Base-by-base conservation (phyloP, 2,329 filamentous ascomycete species). In the Botrytis aclada region DNA sequence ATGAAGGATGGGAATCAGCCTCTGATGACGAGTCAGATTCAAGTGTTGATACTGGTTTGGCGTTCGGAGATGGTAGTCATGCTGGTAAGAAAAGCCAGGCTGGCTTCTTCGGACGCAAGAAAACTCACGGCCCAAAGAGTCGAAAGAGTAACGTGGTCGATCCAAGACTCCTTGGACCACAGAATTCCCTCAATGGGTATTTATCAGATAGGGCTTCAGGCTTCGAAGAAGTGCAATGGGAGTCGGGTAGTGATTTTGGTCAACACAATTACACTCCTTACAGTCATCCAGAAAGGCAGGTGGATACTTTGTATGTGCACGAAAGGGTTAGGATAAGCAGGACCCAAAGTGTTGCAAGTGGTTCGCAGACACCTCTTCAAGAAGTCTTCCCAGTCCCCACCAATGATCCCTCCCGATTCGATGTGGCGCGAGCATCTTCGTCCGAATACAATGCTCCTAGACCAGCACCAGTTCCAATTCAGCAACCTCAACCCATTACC, bases 401-500 rank as follows among this genome's bases (percentile, higher is more conserved):
- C 1, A 86, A 86, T 4, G 92, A 95, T 75, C 88, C 89, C 10
- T 84, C 83, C 32, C 85, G 83, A 39, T 91, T 91, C 76, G 90
- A 93, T 75, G 87, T 85, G 66, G 83, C 82, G 39, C 84, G 85
- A 45, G 84, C 83, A 34, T 88, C 88, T 54, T 79, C 84, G n/a
- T 80, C 84, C 22, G 84, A 84, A 73, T 81, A 72, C n/a, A 51
- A 45, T n/a, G 82, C 81, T 29, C 80, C 82, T 25, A 85, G 88
- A 60, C 88, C 90, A 8, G 88, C 84, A 9, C 85, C 88, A 0
- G 86, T 94, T 45, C 89, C 90, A 18, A 85, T 98, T n/a, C 92
- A 96, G 80, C 93, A 97, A 78, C 95, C 95, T 3, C 91, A 94
- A 77, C 95, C 95, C 3, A 87, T 93, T 73, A 86, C 88, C 3